Conservation (phyloP, 441 rosid species). For the Adansonia gregorii region DNA sequence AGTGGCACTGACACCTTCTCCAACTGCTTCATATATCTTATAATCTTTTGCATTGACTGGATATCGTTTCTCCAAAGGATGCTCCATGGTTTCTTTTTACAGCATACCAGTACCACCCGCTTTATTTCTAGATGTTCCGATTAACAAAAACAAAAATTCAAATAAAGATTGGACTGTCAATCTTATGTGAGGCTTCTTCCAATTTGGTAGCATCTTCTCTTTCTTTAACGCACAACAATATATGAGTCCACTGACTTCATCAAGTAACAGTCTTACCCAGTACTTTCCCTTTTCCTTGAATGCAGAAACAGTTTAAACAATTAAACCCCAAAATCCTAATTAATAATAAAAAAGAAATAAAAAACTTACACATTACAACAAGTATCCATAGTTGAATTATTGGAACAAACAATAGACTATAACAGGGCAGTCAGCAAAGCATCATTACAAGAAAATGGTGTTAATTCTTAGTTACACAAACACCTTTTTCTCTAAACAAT, state of each 20-base stretch:
- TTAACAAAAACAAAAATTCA: constrained; percentile 39
- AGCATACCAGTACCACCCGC: constrained; percentile 52
- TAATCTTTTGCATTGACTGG: constrained; percentile 85
- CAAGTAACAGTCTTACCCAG: constrained; percentile 34
- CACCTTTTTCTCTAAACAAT: neutral
- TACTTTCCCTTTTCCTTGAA: constrained; percentile 28
- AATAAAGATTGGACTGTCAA: constrained; percentile 36
- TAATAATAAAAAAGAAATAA: constrained; percentile 24
- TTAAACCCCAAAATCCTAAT: constrained; percentile 18
- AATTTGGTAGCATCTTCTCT: constrained; percentile 66
- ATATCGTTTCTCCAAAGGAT: constrained; percentile 61
- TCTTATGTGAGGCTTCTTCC: constrained; percentile 69
- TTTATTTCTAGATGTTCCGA: constrained; percentile 40
- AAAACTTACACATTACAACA: constrained; percentile 21
- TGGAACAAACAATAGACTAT: constrained; percentile 11
- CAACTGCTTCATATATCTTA: constrained; percentile 86
- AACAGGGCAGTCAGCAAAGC: constrained; percentile 17
- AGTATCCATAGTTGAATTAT: constrained; percentile 8
- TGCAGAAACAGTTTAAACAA: constrained; percentile 32
- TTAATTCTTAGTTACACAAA: neutral
- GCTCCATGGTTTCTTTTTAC: constrained; percentile 58
- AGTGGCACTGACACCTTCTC: constrained; percentile 97
- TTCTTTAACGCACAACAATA: constrained; percentile 38
- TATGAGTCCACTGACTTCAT: constrained; percentile 41
- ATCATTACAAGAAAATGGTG: neutral